A percentile compares a stretch with the other conserved stretches of the same genome.
Conservation (phyloP, 2,329 filamentous ascomycete species). For the Pseudohalonectria lignicola region DNA sequence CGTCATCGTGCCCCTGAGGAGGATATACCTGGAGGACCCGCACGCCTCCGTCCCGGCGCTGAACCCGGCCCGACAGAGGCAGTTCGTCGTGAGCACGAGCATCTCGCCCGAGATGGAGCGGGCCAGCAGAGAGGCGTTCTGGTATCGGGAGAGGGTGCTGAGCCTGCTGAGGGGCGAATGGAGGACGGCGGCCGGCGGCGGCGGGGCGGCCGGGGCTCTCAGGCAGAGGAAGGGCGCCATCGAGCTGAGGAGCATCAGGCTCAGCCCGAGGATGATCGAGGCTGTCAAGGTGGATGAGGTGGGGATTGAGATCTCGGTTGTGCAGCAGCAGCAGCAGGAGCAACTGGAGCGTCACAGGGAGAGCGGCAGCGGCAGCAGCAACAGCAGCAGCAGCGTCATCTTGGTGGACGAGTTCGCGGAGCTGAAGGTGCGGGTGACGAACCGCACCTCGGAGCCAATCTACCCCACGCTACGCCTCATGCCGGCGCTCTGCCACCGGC, state of each 20-base stretch:
- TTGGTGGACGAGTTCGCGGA: constrained; percentile 54
- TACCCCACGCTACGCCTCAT: constrained; percentile 65
- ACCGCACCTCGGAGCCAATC: constrained; percentile 58
- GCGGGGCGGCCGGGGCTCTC: constrained; percentile 19
- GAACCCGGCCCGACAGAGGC: constrained; percentile 73
- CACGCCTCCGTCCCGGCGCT: constrained; percentile 69
- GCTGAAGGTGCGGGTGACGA: constrained; percentile 60
- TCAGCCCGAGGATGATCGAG: constrained; percentile 72
- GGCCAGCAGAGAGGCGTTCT: constrained; percentile 72
- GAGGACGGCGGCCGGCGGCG: constrained; percentile 41
- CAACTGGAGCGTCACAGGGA: constrained; percentile 8
- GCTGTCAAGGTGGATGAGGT: constrained; percentile 73
- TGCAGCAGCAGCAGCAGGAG: constrained; percentile 9
- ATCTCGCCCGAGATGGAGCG: constrained; percentile 72
- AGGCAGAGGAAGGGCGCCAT: constrained; percentile 42
- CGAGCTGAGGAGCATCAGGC: constrained; percentile 64
- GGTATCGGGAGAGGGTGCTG: constrained; percentile 78
- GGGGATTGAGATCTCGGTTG: constrained; percentile 51
- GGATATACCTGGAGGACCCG: constrained; percentile 66
- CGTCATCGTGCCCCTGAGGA: constrained; percentile 63
- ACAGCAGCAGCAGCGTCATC: constrained; percentile 15
- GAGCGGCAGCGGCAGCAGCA: constrained; percentile 8
- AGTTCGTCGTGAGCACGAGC: constrained; percentile 81
- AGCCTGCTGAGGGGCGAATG: constrained; percentile 61
- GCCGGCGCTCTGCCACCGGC: constrained; percentile 64